phyloP scores from a whole-genome alignment of 202 grass and related monocot genomes.

The Tripidium arundinaceum region DNA sequence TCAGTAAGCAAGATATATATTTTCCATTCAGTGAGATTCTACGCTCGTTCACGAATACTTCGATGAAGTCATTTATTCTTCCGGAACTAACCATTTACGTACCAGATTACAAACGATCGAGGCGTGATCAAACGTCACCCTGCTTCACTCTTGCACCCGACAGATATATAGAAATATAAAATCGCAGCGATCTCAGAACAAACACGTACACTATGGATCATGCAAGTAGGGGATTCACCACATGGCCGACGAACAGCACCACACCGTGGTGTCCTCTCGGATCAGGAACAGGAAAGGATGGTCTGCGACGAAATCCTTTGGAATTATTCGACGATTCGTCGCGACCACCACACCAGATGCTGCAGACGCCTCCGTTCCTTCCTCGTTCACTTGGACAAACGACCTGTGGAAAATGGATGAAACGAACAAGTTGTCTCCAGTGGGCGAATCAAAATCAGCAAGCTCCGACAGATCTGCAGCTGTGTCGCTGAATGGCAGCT shows the following conservation, averaged over 20 bases:
- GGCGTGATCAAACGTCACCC: no score
- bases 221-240: neutral
- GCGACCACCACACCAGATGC: neutral
- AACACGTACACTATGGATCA: neutral
- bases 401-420: neutral
- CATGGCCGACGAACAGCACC: neutral
- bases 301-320: neutral
- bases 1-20: no score
- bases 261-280: neutral
- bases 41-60: no score
- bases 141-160: no score
- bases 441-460: neutral
- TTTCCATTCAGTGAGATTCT: no score
- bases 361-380: neutral
- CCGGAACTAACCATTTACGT: no score
- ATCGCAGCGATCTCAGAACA: no score
- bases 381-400: neutral
- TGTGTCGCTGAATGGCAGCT: neutral
- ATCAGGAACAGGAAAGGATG: neutral
- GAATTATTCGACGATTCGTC: no score
- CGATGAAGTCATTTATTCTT: no score
- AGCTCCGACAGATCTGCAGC: neutral
- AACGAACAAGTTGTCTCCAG: neutral
- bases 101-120: no score
- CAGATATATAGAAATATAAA: no score